Evolutionary conservation across 2,329 filamentous ascomycete genomes (phyloP).

Genomic region (Colletotrichum simmondsii): DNA sequence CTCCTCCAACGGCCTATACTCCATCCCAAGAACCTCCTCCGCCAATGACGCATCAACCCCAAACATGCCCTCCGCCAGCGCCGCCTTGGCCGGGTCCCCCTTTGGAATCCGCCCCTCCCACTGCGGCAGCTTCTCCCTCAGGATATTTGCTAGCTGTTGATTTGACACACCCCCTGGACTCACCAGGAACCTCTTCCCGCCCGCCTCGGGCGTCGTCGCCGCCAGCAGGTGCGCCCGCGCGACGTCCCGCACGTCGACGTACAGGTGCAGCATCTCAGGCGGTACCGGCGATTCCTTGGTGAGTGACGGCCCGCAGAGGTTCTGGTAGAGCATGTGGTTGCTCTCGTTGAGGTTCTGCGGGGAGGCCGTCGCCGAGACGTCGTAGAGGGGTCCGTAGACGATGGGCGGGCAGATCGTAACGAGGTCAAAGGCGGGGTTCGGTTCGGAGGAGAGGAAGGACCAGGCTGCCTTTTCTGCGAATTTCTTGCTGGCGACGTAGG

Average conservation of each 20-base stretch:
- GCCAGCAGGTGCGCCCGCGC: conserved; percentile 41
- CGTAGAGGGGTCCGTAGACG: conserved; percentile 28
- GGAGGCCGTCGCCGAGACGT: not conserved
- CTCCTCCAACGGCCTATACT: conserved; percentile 36
- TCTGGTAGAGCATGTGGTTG: conserved; percentile 22
- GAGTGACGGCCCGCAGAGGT: conserved; percentile 2
- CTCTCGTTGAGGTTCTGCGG: conserved; percentile 22
- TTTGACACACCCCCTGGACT: conserved; percentile 35
- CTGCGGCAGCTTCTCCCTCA: conserved; percentile 35
- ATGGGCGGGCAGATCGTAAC: conserved; percentile 41
- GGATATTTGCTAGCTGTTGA: conserved; percentile 37
- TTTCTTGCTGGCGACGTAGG: conserved; percentile 59
- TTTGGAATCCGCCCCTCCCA: conserved; percentile 36
- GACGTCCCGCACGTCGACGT: conserved; percentile 42
- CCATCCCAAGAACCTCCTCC: conserved; percentile 36
- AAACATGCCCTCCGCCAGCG: conserved; percentile 36
- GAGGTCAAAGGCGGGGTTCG: conserved; percentile 45
- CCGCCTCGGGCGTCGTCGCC: conserved; percentile 37
- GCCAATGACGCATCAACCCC: conserved; percentile 33
- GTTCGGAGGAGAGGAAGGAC: conserved; percentile 45
- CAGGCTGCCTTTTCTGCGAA: conserved; percentile 46
- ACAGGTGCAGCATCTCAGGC: conserved; percentile 37
- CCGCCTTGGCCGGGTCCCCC: conserved; percentile 32
- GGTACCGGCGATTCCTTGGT: conserved; percentile 27
- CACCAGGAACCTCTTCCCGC: conserved; percentile 40